Evolutionary conservation across 345 rosid species (phyloP).

Genomic region (Theobroma cacao): DNA sequence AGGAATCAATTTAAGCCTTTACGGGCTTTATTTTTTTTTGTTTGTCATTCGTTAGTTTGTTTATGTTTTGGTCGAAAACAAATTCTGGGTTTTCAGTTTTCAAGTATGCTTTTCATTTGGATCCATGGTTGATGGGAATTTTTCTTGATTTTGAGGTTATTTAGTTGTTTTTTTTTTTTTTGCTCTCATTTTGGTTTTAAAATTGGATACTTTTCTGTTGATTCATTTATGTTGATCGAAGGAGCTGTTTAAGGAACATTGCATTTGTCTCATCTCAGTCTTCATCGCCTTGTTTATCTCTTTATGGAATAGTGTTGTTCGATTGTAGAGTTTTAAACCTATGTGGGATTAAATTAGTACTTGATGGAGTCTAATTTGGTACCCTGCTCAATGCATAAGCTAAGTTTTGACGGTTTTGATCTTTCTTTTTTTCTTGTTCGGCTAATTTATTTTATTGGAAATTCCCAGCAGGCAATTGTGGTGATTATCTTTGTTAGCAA

Average conservation of each 20-base stretch:
- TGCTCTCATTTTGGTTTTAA: conserved; percentile 2
- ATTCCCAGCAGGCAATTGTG: conserved; percentile 34
- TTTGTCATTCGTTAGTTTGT: not conserved
- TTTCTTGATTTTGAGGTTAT: conserved; percentile 21
- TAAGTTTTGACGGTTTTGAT: not conserved
- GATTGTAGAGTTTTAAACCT: not conserved
- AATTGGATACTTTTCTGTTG: not conserved
- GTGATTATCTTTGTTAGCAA: conserved; percentile 28
- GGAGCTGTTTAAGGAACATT: conserved; percentile 9
- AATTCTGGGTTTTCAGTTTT: conserved; percentile 10
- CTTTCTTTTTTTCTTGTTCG: not conserved
- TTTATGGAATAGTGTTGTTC: not conserved
- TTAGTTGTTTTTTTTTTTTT: conserved; percentile 8
- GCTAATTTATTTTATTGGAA: conserved; percentile 5
- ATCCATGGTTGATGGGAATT: conserved; percentile 22
- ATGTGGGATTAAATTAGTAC: not conserved
- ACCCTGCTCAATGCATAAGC: not conserved
- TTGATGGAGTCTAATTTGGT: not conserved
- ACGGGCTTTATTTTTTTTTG: conserved; percentile 4
- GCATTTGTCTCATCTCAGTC: conserved; percentile 13
- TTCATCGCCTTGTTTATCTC: not conserved
- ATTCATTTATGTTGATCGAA: not conserved
- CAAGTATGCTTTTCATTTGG: conserved; percentile 14
- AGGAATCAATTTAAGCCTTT: conserved; percentile 4
- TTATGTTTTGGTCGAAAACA: not conserved